Conservation (phyloP, 2,329 filamentous ascomycete genomes). For the Arthrobotrys musiformis region DNA sequence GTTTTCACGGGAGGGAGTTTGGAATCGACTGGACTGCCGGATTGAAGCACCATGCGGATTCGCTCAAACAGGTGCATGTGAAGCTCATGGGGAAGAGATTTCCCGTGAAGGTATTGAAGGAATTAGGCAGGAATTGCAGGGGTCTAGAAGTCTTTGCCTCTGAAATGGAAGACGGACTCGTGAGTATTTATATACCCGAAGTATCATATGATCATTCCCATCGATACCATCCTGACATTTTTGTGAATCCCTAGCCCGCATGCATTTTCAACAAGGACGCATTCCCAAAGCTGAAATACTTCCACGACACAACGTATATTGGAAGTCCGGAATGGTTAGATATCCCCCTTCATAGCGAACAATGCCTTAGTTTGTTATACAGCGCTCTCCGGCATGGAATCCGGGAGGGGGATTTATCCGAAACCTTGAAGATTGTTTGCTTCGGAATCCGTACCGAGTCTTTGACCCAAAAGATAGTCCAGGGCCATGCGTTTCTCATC, state of each 20-base stretch:
- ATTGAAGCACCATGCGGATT: conserved; percentile 33
- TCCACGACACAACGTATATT: conserved; percentile 24
- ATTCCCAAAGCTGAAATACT: conserved; percentile 37
- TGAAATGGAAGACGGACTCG: conserved; percentile 23
- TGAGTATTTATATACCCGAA: neutral
- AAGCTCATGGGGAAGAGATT: neutral
- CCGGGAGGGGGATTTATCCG: neutral
- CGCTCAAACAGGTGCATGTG: conserved; percentile 28
- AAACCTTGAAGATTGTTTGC: conserved; percentile 21
- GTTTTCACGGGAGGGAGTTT: neutral
- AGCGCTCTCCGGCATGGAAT: neutral
- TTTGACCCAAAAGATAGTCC: neutral
- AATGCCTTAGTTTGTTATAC: neutral
- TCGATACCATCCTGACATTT: neutral
- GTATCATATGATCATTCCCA: neutral
- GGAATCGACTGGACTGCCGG: conserved; percentile 13
- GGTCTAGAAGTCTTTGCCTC: conserved; percentile 22
- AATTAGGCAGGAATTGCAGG: conserved; percentile 20
- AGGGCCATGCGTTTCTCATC: conserved; percentile 24
- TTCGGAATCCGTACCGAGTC: conserved; percentile 2
- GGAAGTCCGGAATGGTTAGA: neutral
- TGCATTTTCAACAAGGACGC: conserved; percentile 23
- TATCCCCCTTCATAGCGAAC: neutral
- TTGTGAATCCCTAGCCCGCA: no score
- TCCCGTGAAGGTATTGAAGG: neutral